Conservation (phyloP, 768 basidiomycete genomes). For the Sporobolomyces phaffii region DNA sequence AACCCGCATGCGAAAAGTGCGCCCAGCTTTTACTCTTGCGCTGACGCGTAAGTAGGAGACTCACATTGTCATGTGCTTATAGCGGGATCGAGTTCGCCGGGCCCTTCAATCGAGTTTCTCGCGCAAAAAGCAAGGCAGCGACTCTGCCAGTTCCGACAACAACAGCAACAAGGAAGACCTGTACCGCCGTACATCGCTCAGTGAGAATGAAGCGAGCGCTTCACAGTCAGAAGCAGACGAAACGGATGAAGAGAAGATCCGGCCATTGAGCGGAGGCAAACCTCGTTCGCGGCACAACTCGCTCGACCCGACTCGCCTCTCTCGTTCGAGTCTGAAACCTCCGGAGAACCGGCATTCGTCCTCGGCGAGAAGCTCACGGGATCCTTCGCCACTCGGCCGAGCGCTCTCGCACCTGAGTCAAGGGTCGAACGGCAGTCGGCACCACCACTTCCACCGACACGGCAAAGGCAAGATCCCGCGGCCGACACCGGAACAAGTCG, state of each 20-base stretch:
- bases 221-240: constrained; percentile 34
- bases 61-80: neutral
- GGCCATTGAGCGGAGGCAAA: neutral
- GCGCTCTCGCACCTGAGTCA: constrained; percentile 14
- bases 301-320: constrained; percentile 36
- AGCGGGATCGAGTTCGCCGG: constrained; percentile 38
- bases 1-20: constrained; percentile 58
- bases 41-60: neutral
- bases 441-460: constrained; percentile 1
- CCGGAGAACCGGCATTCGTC: neutral
- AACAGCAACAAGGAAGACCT: constrained; percentile 9
- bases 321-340: constrained; percentile 15
- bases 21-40: neutral
- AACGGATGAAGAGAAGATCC: constrained; percentile 23
- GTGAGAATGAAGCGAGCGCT: constrained; percentile 14
- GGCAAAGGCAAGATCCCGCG: constrained; percentile 34
- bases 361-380: constrained; percentile 6
- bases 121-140: neutral
- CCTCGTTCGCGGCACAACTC: constrained; percentile 26
- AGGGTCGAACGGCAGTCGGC: neutral
- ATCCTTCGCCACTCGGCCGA: constrained; percentile 32
- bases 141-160: constrained; percentile 2
- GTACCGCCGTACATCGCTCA: neutral
- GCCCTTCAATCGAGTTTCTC: constrained; percentile 34
- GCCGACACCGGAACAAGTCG: constrained; percentile 37